Conservation (phyloP, 257 asterid genomes). For the Schizonepeta tenuifolia region DNA sequence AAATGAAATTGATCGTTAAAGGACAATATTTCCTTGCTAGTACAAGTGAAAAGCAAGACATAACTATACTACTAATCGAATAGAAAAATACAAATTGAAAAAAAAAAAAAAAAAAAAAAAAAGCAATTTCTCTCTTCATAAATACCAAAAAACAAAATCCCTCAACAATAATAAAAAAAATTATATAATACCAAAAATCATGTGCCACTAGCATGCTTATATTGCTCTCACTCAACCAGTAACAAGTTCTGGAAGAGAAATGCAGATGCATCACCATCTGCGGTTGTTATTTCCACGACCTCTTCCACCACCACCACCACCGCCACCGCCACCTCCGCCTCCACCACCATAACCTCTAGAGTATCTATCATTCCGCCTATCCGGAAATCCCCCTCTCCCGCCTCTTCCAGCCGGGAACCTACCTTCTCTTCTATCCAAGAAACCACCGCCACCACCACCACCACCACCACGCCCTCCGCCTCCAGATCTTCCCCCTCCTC, state of each 20-base stretch:
- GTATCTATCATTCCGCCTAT: slow-evolving; percentile 31
- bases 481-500: slow-evolving; percentile 56
- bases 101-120: background rate
- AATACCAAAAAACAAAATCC: background rate
- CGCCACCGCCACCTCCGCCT: slow-evolving; percentile 37
- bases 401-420: slow-evolving; percentile 45
- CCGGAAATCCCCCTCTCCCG: slow-evolving; percentile 45
- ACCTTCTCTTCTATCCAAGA: slow-evolving; percentile 45
- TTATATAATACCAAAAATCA: slow-evolving; percentile 40
- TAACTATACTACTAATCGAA: background rate
- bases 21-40: too few relatives aligned
- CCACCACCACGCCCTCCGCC: slow-evolving; percentile 58
- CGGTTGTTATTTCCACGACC: slow-evolving; percentile 45
- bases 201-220: slow-evolving; percentile 31
- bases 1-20: too few relatives aligned
- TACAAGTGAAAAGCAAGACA: background rate
- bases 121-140: background rate
- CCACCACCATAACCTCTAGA: slow-evolving; percentile 37
- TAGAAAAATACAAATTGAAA: background rate
- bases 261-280: slow-evolving; percentile 56
- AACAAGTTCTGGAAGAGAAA: background rate
- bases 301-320: slow-evolving; percentile 50
- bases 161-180: background rate
- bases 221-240: background rate
- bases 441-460: slow-evolving; percentile 66